Percentiles rank a stretch among this genome's conserved stretches.
Evolutionary conservation across 768 basidiomycete genomes (phyloP).

Genomic region (Cyathus striatus): DNA sequence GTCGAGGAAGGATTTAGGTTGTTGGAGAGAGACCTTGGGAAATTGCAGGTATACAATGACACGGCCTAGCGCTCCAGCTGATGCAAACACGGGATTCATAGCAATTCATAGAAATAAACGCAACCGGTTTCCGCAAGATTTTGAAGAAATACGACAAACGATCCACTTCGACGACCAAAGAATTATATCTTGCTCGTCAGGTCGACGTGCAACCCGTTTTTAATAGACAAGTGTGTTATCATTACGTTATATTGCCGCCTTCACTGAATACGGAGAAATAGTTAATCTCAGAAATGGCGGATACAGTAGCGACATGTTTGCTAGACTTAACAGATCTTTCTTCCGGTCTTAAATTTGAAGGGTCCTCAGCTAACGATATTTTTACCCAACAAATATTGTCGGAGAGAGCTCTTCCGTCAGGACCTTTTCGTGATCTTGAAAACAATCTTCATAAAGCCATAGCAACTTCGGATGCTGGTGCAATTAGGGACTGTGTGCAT

Average conservation of each 20-base stretch:
- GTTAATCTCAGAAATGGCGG: conserved; percentile 93
- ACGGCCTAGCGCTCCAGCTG: conserved; percentile 9
- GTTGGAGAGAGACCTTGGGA: conserved; percentile 89
- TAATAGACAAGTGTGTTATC: conserved; percentile 83
- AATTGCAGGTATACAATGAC: conserved; percentile 69
- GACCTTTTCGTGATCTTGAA: conserved; percentile 85
- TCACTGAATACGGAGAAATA: too few relatives aligned
- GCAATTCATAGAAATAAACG: conserved; percentile 98
- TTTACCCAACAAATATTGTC: conserved; percentile 66
- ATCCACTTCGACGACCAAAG: conserved; percentile 92
- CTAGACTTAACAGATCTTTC: conserved; percentile 75
- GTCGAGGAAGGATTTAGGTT: conserved; percentile 95
- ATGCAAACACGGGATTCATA: conserved; percentile 25
- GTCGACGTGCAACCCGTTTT: conserved; percentile 99
- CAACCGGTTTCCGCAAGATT: conserved; percentile 94
- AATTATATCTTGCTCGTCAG: conserved; percentile 91
- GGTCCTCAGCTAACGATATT: conserved; percentile 69
- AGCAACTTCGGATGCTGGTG: conserved; percentile 48
- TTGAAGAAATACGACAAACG: conserved; percentile 98
- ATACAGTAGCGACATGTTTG: conserved; percentile 83
- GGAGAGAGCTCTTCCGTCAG: conserved; percentile 56
- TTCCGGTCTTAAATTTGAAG: conserved; percentile 73
- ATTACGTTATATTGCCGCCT: too few relatives aligned
- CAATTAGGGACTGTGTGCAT: conserved; percentile 64
- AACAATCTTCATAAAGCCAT: conserved; percentile 80